phyloP scores from a whole-genome alignment of 2,329 filamentous ascomycete species.

The Zymoseptoria brevis region DNA sequence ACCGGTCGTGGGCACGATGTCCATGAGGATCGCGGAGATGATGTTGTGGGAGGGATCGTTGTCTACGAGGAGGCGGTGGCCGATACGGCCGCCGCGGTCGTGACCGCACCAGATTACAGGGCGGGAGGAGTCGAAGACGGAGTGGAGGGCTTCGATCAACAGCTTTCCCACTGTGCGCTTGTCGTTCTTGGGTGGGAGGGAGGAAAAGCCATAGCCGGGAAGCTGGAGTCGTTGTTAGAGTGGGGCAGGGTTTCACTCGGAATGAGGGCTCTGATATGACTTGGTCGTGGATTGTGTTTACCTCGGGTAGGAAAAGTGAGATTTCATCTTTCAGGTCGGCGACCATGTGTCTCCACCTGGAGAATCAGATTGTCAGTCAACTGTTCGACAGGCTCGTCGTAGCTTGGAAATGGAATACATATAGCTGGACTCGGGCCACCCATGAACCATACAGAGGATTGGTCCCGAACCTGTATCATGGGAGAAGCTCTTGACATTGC shows the following conservation, averaged over 20 bases:
- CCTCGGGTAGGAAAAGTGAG: slow-evolving; percentile 40
- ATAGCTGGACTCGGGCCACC: slow-evolving; percentile 39
- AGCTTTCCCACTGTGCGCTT: slow-evolving; percentile 36
- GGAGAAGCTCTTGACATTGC: slow-evolving; percentile 27
- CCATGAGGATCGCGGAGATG: slow-evolving; percentile 36
- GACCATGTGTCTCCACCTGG: slow-evolving; percentile 30
- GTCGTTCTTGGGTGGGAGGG: slow-evolving; percentile 28
- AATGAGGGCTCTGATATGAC: not conserved
- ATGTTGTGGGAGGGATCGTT: slow-evolving; percentile 30
- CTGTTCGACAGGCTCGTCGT: not conserved
- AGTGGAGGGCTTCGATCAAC: slow-evolving; percentile 35
- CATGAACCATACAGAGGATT: slow-evolving; percentile 40
- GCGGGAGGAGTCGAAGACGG: slow-evolving; percentile 27
- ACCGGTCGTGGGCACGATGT: slow-evolving; percentile 42
- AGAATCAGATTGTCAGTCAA: not conserved
- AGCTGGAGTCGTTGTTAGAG: slow-evolving; percentile 16
- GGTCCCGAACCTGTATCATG: slow-evolving; percentile 27
- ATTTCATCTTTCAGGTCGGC: slow-evolving; percentile 32
- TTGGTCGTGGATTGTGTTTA: not conserved
- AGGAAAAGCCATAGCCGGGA: slow-evolving; percentile 41
- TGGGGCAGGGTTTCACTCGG: too few species aligned
- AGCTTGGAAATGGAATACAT: slow-evolving; percentile 12
- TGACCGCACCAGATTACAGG: slow-evolving; percentile 42
- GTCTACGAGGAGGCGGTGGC: slow-evolving; percentile 43
- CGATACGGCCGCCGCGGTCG: slow-evolving; percentile 44